Base-by-base conservation (phyloP, 129 eudicot species). In the Chrysanthemum makinoi region DNA sequence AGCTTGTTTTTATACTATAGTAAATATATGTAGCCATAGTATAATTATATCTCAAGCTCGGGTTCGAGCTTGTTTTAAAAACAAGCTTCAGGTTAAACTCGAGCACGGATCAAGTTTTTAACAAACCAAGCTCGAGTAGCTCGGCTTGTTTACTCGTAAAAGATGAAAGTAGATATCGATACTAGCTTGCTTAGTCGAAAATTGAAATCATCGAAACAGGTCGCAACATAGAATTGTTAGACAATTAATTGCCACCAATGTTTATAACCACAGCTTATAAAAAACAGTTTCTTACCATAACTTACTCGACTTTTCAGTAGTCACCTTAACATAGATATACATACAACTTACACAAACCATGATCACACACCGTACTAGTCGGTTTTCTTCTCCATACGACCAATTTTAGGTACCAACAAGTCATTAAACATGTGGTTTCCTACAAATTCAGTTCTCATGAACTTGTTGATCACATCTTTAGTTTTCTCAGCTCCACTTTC, bases 341-440 rank as follows among this genome's bases (percentile, higher is more conserved):
- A 69, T 17, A 9, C 64, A 35, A 6, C 26, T 6, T 30, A 69
- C 55, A 66, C 65, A 62, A 30, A 10, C 6, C 26, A 48, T 35
- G 43, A 6, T 4, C 9, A 35, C 44, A 50, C 26, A 47, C 19
- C 43, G 44, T 6, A 9, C 58, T 65, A 75, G 66, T 75, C 35
- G 1, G 24, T 65, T 28, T 17, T 43, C 66, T 50, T 24, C 54
- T 70, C 59, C 7, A 9, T n/a, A 63, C 43, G 66, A 77, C 56
- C 13, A 43, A 52, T 44, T 57, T 69, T 77, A 50, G 70, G 75
- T 30, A 76, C 75, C 75, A 76, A 14, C 63, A 69, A 69, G 54
- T 69, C 75, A 59, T 30, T 30, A 61, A 69, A 69, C 75, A 69
- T 60, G 46, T 69, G 56, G 33, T 68, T 76, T 68, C 80, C 75